Evolutionary conservation across 306 rosid genomes (phyloP).

Genomic region (Inga laurina): DNA sequence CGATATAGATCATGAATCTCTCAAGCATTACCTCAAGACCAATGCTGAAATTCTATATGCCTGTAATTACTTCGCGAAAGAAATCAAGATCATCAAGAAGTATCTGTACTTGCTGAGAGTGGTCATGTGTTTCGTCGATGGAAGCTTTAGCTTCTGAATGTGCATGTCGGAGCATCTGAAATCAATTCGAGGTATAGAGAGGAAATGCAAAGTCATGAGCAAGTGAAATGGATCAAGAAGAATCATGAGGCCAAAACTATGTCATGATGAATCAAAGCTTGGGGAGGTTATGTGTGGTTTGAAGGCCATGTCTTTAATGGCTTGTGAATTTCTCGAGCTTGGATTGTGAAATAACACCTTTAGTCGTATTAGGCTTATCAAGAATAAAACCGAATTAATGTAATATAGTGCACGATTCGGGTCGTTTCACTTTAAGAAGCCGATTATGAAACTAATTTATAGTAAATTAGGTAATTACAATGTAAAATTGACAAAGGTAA

Average conservation of each 20-base stretch:
- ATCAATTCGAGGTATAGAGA: conserved; percentile 33
- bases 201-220: conserved; percentile 5
- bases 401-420: too few species aligned
- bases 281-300: conserved; percentile 44
- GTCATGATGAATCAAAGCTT: conserved; percentile 32
- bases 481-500: too few species aligned
- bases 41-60: conserved; percentile 45
- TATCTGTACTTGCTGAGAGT: conserved; percentile 37
- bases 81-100: conserved; percentile 28
- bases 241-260: conserved; percentile 26
- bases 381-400: too few species aligned
- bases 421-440: too few species aligned
- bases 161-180: conserved; percentile 38
- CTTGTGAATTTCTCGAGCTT: conserved; percentile 41
- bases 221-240: conserved; percentile 18
- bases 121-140: conserved; percentile 33
- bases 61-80: conserved; percentile 44
- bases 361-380: too few species aligned
- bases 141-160: neutral
- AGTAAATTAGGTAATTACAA: too few species aligned
- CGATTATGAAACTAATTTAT: too few species aligned
- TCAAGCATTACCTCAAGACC: conserved; percentile 43
- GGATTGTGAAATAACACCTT: conserved; percentile 14
- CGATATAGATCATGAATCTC: conserved; percentile 1
- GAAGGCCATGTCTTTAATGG: conserved; percentile 44